phyloP scores from a whole-genome alignment of 164 flowering plant genomes.

The Dillenia suffruticosa region DNA sequence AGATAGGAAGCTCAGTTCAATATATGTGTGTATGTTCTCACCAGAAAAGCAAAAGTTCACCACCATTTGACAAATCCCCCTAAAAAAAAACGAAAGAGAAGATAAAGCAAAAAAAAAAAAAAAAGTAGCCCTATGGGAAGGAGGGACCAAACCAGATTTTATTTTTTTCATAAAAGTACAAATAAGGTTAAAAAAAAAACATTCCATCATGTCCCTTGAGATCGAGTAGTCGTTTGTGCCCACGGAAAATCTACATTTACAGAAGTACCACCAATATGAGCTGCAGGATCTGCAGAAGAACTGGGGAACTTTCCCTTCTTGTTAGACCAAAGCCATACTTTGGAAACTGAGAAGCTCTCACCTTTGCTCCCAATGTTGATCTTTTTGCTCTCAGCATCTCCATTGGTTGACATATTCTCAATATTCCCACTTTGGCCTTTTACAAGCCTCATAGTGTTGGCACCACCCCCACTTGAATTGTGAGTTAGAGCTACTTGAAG shows the following conservation, averaged over 20 bases:
- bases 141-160: not conserved
- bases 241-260: constrained; percentile 25
- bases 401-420: constrained; percentile 24
- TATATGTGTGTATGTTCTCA: too few species aligned
- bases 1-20: too few species aligned
- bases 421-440: constrained; percentile 26
- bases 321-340: constrained; percentile 74
- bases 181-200: not conserved
- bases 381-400: constrained; percentile 44
- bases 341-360: constrained; percentile 75
- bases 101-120: constrained; percentile 2
- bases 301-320: constrained; percentile 44
- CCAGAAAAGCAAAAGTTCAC: too few species aligned
- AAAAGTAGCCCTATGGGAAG: not conserved
- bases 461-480: constrained; percentile 11
- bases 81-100: not conserved
- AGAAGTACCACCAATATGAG: constrained; percentile 20
- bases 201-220: constrained; percentile 11
- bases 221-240: constrained; percentile 7
- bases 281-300: constrained; percentile 16
- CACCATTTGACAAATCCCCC: too few species aligned
- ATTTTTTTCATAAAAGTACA: not conserved
- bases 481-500: constrained; percentile 43
- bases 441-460: constrained; percentile 6
- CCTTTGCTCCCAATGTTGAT: constrained; percentile 44